Base-by-base conservation (phyloP, 2,329 filamentous ascomycete species). In the Lachnellula arida region DNA sequence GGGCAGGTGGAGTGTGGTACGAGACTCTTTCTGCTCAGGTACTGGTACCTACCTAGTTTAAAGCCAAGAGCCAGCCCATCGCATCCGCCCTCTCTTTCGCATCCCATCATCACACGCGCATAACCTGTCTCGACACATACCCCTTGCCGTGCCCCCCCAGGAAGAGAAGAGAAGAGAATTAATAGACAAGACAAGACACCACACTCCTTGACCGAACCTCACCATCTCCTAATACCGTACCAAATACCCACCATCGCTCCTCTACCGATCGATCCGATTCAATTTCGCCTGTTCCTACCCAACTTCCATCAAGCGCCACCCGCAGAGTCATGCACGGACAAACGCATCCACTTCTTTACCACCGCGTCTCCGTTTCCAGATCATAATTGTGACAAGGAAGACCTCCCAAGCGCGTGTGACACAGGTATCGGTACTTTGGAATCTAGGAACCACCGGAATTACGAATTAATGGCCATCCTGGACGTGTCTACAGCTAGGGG, bases 291-390 rank as follows among this genome's bases (percentile, higher is more conserved):
- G 14, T 32, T 42, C n/a, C 19, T 19, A 19, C 1, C 19, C 17
- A 25, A 35, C 17, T 40, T 34, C 17, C 46, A 25, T 40, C 32
- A 53, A 54, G 57, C 48, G 57, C 62, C 55, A 61, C 59, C 51
- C 48, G 55, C 60, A 63, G 51, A 56, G 51, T 54, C 59, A 65
- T 65, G 62, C 59, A 57, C 56, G 57, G 57, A 58, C 62, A 64
- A 58, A 65, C 61, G 56, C 51, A 54, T 35, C 51, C 47, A 51
- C 53, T 56, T 59, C 59, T 48, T 50, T 53, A 48, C 56, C 35
- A 54, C 46, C 40, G 48, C 57, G 55, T 60, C 46, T 49, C 52
- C 57, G 55, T 60, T 49, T 49, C 53, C 55, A 54, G 49, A 35
- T 42, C 44, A 40, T 49, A 42, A 50, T 49, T 12, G 43, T 53